Conservation (phyloP, 1,139 yeast genomes). For the Debaryomyces udenii region DNA sequence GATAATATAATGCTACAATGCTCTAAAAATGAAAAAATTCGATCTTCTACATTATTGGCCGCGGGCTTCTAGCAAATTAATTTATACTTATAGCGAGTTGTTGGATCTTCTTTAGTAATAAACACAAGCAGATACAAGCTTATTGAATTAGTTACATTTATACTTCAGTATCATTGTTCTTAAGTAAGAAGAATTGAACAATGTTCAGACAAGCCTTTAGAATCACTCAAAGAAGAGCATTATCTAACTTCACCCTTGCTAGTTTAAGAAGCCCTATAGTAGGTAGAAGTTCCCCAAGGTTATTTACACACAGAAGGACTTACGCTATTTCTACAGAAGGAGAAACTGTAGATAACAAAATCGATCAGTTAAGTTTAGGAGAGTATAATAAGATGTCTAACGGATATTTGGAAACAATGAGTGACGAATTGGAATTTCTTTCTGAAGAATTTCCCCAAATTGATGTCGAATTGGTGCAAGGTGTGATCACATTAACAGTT, state of each 20-base stretch:
- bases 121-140: too few species aligned
- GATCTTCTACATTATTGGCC: too few species aligned
- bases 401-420: conserved; percentile 62
- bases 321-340: conserved; percentile 52
- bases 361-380: conserved; percentile 46
- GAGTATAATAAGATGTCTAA: conserved; percentile 65
- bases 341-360: conserved; percentile 49
- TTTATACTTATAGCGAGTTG: too few species aligned
- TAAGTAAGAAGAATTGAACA: neutral
- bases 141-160: too few species aligned
- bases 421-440: conserved; percentile 65
- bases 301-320: conserved; percentile 13
- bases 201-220: conserved; percentile 5
- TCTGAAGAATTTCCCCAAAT: conserved; percentile 60
- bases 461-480: conserved; percentile 83
- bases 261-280: neutral
- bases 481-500: conserved; percentile 72
- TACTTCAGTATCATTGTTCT: too few species aligned
- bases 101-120: too few species aligned
- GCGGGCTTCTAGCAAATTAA: too few species aligned
- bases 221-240: conserved; percentile 5
- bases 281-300: neutral
- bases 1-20: too few species aligned
- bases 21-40: too few species aligned
- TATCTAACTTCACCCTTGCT: neutral